Conservation (phyloP, 495 filamentous ascomycete species). For the Tuber umbilicatum region DNA sequence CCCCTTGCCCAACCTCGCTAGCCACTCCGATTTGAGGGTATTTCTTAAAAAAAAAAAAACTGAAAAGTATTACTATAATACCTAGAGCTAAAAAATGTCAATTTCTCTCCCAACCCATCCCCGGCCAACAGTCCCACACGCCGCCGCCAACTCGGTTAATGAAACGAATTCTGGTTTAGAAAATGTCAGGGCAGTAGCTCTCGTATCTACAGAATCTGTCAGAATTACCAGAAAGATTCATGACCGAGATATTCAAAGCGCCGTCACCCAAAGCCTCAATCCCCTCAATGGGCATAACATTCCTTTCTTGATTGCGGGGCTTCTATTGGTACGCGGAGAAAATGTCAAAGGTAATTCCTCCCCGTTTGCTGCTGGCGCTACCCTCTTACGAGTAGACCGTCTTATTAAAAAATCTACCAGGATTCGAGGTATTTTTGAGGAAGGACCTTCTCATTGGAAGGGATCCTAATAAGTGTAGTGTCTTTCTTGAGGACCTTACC, state of each 20-base stretch:
- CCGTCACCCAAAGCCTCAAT: not conserved
- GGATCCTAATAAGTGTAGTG: not conserved
- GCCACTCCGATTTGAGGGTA: not conserved
- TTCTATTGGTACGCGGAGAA: not conserved
- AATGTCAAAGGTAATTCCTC: not conserved
- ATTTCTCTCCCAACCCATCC: not conserved
- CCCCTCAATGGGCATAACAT: not conserved
- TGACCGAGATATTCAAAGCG: not conserved
- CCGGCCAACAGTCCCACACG: not conserved
- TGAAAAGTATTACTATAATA: not conserved
- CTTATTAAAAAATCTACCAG: not conserved
- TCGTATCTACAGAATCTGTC: not conserved
- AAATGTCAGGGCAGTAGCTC: not conserved
- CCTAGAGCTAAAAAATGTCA: not conserved
- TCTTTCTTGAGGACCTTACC: not conserved
- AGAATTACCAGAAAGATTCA: not conserved
- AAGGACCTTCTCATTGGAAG: not conserved
- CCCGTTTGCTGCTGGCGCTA: not conserved
- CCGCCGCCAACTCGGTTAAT: not conserved
- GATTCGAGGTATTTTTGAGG: constrained; percentile 1
- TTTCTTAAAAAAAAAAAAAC: not conserved
- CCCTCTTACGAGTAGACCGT: not conserved
- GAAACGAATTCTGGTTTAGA: not conserved
- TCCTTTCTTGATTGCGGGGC: not conserved
- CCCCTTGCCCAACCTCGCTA: not conserved